Base-by-base conservation (phyloP, 345 rosid genomes). In the Anastatica hierochuntica region DNA sequence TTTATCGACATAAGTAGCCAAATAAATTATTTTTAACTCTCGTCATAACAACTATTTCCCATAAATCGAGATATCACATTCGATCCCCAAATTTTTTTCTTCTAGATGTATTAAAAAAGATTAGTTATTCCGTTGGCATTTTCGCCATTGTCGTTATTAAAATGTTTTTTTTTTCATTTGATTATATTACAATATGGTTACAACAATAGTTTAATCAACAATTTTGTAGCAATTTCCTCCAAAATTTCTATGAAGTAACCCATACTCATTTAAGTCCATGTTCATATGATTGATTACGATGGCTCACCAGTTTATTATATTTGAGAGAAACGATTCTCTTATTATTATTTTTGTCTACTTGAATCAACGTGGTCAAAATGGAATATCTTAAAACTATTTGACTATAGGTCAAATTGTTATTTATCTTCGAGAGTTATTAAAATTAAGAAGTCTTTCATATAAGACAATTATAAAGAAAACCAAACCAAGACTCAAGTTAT, bases 401-500 rank as follows among this genome's bases (percentile, higher is more conserved):
- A 57, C 43, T 49, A 30, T 13, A 42, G 49, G 69, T 64, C 69
- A 56, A 64, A 64, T 11, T 56, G 34, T 56, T 56, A 4, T 52
- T 60, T 55, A 40, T 40, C 3, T 14, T 24, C 2, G 7, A 4
- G 33, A 55, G 49, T 47, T 45, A 14, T 44, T 46, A 38, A 40
- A 53, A 9, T 7, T 33, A 21, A 10, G 21, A 55, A 64, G 62
- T 64, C 69, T 56, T 64, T 47, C 37, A 4, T 30, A 40, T 40
- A 55, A 49, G 13, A 43, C 43, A 64, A 41, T 11, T 48, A 48
- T 6, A 63, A 48, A 15, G 49, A 54, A 19, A 30, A 23, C 53
- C 7, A 10, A 45, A 37, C 60, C 44, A 55, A 30, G 49, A 33
- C 49, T 34, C 57, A 56, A 64, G 6, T 49, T 23, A 7, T 30